These are phyloP conservation scores for Pachysandra terminalis DNA, from an alignment of 164 flowering plant genomes.

Conservation along the genomic window DNA sequence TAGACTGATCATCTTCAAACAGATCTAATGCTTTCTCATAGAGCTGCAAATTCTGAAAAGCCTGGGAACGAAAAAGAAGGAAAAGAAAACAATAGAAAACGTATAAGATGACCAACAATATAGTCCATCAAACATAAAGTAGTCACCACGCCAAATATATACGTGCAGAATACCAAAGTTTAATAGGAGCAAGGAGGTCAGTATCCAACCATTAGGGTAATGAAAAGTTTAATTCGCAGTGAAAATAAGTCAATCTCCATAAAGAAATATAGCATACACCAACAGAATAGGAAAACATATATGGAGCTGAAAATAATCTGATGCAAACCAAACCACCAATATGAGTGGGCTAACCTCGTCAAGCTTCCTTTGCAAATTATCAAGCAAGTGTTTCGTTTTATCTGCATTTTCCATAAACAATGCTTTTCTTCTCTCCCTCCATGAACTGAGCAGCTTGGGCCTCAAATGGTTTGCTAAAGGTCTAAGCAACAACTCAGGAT, in stretches of 20 bases:
- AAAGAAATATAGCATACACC: not conserved
- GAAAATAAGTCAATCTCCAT: no score
- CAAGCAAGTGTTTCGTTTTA: constrained; percentile 55
- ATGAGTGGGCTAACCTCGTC: constrained; percentile 65
- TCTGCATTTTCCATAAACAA: constrained; percentile 77
- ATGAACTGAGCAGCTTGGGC: constrained; percentile 70
- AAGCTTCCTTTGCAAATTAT: constrained; percentile 71
- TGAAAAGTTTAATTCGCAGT: not conserved
- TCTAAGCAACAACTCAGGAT: constrained; percentile 44
- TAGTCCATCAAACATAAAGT: not conserved
- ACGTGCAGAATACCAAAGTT: not conserved
- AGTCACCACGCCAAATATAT: not conserved
- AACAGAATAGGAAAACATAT: not conserved
- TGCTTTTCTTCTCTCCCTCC: constrained; percentile 73
- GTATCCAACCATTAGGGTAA: not conserved
- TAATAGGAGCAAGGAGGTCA: not conserved
- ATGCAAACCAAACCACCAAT: not conserved
- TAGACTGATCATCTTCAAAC: constrained; percentile 87
- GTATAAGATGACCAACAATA: not conserved
- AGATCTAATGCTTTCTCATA: constrained; percentile 90
- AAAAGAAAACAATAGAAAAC: constrained; percentile 7
- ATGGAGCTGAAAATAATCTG: not conserved
- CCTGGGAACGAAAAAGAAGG: constrained; percentile 27
- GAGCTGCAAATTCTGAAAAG: constrained; percentile 78
- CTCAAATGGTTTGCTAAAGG: constrained; percentile 68